A percentile compares a stretch with the other conserved stretches of the same genome.
These are phyloP conservation scores for Aspergillus flavus DNA, from an alignment of 2,329 filamentous ascomycete genomes.

Conservation along the genomic window DNA sequence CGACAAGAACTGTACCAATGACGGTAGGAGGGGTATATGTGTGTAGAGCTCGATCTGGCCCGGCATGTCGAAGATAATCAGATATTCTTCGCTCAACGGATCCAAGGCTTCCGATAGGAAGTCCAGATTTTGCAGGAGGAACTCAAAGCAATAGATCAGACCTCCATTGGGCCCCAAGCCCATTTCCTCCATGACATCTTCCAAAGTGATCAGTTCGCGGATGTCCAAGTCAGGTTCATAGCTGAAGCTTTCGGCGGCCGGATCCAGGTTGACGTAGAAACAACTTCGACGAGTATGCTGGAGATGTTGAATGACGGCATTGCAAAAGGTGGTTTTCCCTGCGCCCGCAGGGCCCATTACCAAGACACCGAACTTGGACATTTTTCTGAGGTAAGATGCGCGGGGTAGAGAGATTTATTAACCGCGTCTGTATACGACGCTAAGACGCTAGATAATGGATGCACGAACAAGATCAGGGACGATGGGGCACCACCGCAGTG, in stretches of 20 bases:
- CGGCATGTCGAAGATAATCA: conserved; percentile 98
- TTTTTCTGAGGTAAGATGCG: conserved; percentile 38
- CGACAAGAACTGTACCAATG: conserved; percentile 78
- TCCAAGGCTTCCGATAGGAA: conserved; percentile 86
- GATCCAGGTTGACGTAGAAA: conserved; percentile 98
- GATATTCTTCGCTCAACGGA: conserved; percentile 85
- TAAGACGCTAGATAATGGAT: conserved; percentile 1
- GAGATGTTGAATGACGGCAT: conserved; percentile 88
- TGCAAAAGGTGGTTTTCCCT: conserved; percentile 97
- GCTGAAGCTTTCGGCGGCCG: conserved; percentile 88
- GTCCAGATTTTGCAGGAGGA: conserved; percentile 90
- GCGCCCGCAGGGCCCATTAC: conserved; percentile 96
- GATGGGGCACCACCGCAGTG: background rate
- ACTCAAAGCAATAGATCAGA: conserved; percentile 95
- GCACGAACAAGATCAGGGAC: background rate
- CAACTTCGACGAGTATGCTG: conserved; percentile 87
- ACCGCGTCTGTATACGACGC: background rate
- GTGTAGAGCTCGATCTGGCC: conserved; percentile 99
- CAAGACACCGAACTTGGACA: conserved; percentile 94
- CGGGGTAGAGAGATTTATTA: background rate
- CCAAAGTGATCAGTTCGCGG: conserved; percentile 88
- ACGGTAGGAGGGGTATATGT: conserved; percentile 88
- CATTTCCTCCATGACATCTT: conserved; percentile 97
- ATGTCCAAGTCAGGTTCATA: conserved; percentile 94
- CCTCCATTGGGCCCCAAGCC: conserved; percentile 88